Base-by-base conservation (phyloP, 495 filamentous ascomycete genomes). In the Xylaria grammica region DNA sequence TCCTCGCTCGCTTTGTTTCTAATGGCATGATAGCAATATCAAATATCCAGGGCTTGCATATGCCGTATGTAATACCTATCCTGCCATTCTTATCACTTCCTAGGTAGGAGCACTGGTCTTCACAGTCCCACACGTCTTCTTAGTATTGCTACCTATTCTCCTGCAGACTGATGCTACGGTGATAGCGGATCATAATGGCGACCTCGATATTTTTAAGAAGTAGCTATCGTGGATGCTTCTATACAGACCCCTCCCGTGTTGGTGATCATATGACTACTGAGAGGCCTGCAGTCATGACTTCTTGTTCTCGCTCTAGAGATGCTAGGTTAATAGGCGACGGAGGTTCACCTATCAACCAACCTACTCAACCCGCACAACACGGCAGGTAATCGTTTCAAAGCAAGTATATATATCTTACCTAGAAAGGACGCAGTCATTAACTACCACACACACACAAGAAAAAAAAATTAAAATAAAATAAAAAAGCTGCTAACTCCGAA, bases 131-230 rank as follows among this genome's bases (percentile, higher is more conserved):
- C 42, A 48, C 58, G 29, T 26, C 44, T 51, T 60, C 27, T 49
- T 32, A 40, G 36, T 15, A 34, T 60, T 60, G 32, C 19, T 26
- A 60, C 58, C 38, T 24, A 32, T 13, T 22, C 27, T 60, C 58
- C 45, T 49, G 32, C 45, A 51, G 22, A 8, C 22, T 44, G 30
- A 62, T 62, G 42, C 49, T 40, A 51, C 46, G 15, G 46, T 62
- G 59, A 51, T 62, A 50, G 32, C 45, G 45, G 44, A 50, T 60
- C 44, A 49, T 60, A 24, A 38, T 60, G 42, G n/a, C 27, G n/a
- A 45, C 34, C 24, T 56, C n/a, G 36, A 22, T 24, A 36, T 54
- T 3, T 32, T 27, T 54, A 15, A 38, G 3, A 59, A 27, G n/a
- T 48, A 48, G 45, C 20, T 45, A 42, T 7, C 30, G 36, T 44